Conservation (phyloP, 2,329 filamentous ascomycete species). For the Neodidymelliopsis sp. region DNA sequence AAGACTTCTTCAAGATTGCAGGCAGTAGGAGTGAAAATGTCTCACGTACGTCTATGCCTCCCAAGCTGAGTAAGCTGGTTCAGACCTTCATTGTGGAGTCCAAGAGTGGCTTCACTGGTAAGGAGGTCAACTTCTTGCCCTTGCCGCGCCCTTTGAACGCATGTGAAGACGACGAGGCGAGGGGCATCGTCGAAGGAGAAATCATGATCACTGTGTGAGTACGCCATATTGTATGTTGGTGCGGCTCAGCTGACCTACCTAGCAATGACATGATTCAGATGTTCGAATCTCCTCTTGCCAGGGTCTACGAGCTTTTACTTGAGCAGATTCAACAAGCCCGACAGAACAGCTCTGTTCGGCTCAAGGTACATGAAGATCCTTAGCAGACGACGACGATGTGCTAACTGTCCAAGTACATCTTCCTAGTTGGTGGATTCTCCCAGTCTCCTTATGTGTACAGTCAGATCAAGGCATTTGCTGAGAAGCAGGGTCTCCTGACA, state of each 20-base stretch:
- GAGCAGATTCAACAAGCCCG: conserved; percentile 20
- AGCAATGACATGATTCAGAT: conserved; percentile 19
- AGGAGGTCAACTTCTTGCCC: conserved; percentile 23
- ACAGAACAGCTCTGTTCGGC: not conserved
- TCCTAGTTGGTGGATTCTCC: conserved; percentile 41
- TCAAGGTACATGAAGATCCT: conserved; percentile 25
- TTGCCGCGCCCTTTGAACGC: conserved; percentile 28
- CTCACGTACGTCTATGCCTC: conserved; percentile 19
- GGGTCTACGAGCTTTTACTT: conserved; percentile 22
- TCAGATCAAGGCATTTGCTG: conserved; percentile 17
- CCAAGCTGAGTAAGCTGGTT: conserved; percentile 24
- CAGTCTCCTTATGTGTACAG: conserved; percentile 32
- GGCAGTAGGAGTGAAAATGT: conserved; percentile 20
- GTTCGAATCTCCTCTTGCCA: conserved; percentile 23
- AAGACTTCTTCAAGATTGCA: conserved; percentile 29
- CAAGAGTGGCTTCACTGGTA: conserved; percentile 34
- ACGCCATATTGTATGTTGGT: too few species aligned
- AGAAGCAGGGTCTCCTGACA: not conserved
- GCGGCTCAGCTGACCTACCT: not conserved
- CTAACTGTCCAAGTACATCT: conserved; percentile 19
- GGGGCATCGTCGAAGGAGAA: conserved; percentile 36
- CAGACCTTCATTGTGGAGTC: conserved; percentile 30
- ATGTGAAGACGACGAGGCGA: conserved; percentile 22
- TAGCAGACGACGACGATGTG: not conserved
- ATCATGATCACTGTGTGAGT: conserved; percentile 30